A percentile compares a stretch with the other conserved stretches of the same genome.
These are phyloP conservation scores for Gnomoniopsis smithogilvyi DNA, from an alignment of 2,329 filamentous ascomycete genomes.

Conservation along the genomic window DNA sequence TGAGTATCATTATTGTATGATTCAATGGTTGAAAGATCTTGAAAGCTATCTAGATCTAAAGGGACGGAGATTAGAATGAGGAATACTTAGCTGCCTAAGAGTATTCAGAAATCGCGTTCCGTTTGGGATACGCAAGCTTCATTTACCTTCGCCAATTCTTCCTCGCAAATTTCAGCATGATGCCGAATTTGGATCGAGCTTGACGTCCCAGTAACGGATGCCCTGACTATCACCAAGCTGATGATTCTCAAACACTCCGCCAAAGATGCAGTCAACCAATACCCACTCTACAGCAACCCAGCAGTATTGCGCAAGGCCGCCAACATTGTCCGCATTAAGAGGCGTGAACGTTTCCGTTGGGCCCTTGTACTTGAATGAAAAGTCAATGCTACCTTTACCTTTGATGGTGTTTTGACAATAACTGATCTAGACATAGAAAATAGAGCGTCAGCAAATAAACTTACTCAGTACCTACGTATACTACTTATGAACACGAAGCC, in stretches of 20 bases:
- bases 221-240: background rate
- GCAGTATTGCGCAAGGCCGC: background rate
- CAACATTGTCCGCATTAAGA: background rate
- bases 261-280: background rate
- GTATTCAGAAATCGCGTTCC: too few species aligned
- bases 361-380: constrained; percentile 4
- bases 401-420: background rate
- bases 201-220: constrained; percentile 5
- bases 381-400: background rate
- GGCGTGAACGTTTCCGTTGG: background rate
- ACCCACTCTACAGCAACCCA: constrained; percentile 5
- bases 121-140: too few species aligned
- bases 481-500: too few species aligned
- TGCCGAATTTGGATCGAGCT: constrained; percentile 3
- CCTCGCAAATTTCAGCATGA: background rate
- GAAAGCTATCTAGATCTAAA: too few species aligned
- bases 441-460: background rate
- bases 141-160: too few species aligned
- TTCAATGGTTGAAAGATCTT: too few species aligned
- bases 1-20: too few species aligned
- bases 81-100: too few species aligned
- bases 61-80: too few species aligned
- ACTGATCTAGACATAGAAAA: background rate
- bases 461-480: too few species aligned
- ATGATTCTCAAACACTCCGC: background rate